Conservation (phyloP, 106 monocot genomes). For the Vanilla planifolia region DNA sequence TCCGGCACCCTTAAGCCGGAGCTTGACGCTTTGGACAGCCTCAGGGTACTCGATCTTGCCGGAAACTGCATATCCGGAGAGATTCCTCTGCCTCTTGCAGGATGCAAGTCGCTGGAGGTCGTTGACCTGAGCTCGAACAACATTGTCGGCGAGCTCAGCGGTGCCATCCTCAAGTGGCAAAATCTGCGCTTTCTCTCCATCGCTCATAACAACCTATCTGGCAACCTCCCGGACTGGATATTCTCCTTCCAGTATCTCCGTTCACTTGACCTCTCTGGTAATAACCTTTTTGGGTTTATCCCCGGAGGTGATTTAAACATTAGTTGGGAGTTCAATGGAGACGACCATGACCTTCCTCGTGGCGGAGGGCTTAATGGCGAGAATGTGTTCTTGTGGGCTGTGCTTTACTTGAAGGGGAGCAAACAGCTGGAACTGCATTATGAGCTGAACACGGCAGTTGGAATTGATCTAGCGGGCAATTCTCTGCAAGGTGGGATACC, state of each 20-base stretch:
- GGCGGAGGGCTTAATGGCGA: not conserved
- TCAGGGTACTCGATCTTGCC: slow-evolving; percentile 57
- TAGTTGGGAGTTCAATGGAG: slow-evolving; percentile 39
- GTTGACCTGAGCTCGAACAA: slow-evolving; percentile 58
- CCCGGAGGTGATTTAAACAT: slow-evolving; percentile 63
- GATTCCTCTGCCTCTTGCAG: slow-evolving; percentile 85
- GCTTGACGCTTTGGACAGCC: slow-evolving; percentile 80
- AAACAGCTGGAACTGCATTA: slow-evolving; percentile 50
- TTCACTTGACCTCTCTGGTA: slow-evolving; percentile 65
- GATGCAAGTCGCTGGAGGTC: slow-evolving; percentile 77
- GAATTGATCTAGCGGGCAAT: slow-evolving; percentile 62
- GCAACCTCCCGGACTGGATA: slow-evolving; percentile 73
- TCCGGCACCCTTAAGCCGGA: slow-evolving; percentile 75
- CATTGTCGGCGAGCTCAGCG: slow-evolving; percentile 69
- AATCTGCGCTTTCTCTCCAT: slow-evolving; percentile 62
- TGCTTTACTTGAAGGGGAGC: slow-evolving; percentile 18
- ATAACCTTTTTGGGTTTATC: slow-evolving; percentile 69
- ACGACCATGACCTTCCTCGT: not conserved
- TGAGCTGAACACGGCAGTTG: slow-evolving; percentile 36
- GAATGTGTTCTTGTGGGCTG: slow-evolving; percentile 11
- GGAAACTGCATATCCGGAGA: slow-evolving; percentile 78
- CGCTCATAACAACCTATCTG: slow-evolving; percentile 48
- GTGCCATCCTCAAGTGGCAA: slow-evolving; percentile 78
- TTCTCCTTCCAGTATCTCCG: slow-evolving; percentile 73
- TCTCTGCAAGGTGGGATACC: slow-evolving; percentile 65